Evolutionary conservation across 345 rosid genomes (phyloP), one percentile per base, ranked within the genome.

Genomic region (Hibiscus syriacus): DNA sequence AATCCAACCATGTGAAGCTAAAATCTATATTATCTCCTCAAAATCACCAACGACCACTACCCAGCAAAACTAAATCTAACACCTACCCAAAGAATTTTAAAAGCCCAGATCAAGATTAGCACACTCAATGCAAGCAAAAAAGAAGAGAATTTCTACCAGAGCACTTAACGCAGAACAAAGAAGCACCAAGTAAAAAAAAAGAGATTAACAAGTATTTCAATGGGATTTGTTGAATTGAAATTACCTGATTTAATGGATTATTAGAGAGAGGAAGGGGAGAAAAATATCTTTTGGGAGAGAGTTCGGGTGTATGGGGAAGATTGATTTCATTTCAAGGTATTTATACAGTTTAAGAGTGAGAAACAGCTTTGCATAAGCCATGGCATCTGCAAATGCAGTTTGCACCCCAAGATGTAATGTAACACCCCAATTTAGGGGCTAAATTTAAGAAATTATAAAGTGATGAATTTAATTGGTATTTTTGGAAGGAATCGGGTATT

Each of bases 221-320:
- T 48, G 68, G 19, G 3, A 17, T 45, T 29, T 17, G 49, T 27
- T 48, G 68, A 17, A 65, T 29, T 27, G 52, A 29, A 53, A 17
- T 48, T 63, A 48, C 69, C 69, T 29, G 45, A 27, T 65, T 65
- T 12, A 65, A 48, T 9, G 69, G 56, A 49, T 29, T 29, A n/a
- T 9, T 17, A 29, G 26, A 19, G 7, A 4, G 30, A 23, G 27
- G 14, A 52, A 16, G 1, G 5, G 50, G 16, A 12, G 1, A 11
- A 57, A 57, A 2, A 52, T 29, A 12, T 19, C 1, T 50, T 10
- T 53, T 5, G 10, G 10, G 22, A 17, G 29, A 48, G 57, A 9
- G 54, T 22, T 22, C 19, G 49, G 30, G 20, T 14, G 8, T n/a
- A 46, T 2, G 25, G n/a, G 30, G 39, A 8, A 19, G 14, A 22